Conservation (phyloP, 1,284 basidiomycete genomes). For the Pascua sp. region DNA sequence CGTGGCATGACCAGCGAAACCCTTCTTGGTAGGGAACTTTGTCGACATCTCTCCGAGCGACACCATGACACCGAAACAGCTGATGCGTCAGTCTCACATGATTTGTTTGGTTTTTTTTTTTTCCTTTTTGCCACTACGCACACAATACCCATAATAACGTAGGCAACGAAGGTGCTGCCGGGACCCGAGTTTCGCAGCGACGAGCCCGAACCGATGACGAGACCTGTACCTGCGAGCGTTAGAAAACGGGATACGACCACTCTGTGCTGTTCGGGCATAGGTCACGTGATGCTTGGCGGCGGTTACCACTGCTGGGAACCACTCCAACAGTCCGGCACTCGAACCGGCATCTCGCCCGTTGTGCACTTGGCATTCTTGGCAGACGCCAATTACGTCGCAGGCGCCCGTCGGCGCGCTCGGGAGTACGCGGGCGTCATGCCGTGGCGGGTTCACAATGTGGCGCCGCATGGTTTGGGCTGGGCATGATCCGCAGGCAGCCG, state of each 20-base stretch:
- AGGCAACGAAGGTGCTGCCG: slow-evolving; percentile 51
- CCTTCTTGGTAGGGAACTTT: slow-evolving; percentile 41
- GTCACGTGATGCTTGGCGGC: no score
- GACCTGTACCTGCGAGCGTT: slow-evolving; percentile 55
- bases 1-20: slow-evolving; percentile 43
- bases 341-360: no score
- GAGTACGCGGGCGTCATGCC: no score
- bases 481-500: background rate
- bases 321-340: no score
- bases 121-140: slow-evolving; percentile 8
- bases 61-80: slow-evolving; percentile 33
- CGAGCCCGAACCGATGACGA: slow-evolving; percentile 64
- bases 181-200: slow-evolving; percentile 52
- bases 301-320: no score
- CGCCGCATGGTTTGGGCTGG: no score
- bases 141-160: slow-evolving; percentile 46
- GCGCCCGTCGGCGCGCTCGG: no score
- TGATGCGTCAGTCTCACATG: background rate
- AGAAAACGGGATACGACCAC: background rate
- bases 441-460: no score
- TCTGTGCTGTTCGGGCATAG: no score
- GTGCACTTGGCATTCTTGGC: no score
- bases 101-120: no score
- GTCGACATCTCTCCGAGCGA: slow-evolving; percentile 48
- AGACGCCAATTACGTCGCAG: no score